These are phyloP conservation scores for Fusarium globosum DNA, from an alignment of 2,329 filamentous ascomycete genomes.

Conservation along the genomic window DNA sequence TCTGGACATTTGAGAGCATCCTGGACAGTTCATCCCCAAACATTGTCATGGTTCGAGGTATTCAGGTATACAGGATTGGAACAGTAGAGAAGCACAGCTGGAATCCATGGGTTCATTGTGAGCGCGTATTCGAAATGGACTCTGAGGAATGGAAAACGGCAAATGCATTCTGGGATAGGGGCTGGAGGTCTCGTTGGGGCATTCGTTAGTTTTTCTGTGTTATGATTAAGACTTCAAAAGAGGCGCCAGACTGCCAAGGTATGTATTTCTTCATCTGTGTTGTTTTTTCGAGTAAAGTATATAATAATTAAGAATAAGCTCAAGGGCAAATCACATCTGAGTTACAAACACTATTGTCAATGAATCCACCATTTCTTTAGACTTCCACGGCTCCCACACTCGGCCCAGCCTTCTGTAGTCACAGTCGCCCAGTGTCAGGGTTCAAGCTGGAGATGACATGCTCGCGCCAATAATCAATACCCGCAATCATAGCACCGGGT, in stretches of 20 bases:
- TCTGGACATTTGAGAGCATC: neutral
- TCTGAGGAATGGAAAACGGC: neutral
- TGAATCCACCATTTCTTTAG: rapidly evolving
- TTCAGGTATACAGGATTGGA: neutral
- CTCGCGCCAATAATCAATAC: neutral
- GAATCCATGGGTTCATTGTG: neutral
- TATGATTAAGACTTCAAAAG: no score
- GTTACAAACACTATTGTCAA: no score
- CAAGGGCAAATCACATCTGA: no score
- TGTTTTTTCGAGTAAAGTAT: no score
- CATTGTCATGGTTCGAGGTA: neutral
- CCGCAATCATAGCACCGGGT: neutral
- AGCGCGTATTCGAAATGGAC: neutral
- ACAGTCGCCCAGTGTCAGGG: rapidly evolving
- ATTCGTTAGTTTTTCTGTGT: no score
- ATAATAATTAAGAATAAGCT: no score
- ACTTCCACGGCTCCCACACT: no score
- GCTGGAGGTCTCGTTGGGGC: no score
- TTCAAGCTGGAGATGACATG: neutral
- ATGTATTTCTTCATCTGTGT: no score
- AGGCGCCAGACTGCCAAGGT: no score
- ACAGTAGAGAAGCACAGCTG: neutral
- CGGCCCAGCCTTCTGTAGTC: no score
- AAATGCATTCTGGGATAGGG: neutral
- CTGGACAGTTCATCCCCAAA: neutral